Evolutionary conservation across 2,329 filamentous ascomycete genomes (phyloP), one percentile per base, ranked within the genome.

Genomic region (Talaromyces albobiverticillius): DNA sequence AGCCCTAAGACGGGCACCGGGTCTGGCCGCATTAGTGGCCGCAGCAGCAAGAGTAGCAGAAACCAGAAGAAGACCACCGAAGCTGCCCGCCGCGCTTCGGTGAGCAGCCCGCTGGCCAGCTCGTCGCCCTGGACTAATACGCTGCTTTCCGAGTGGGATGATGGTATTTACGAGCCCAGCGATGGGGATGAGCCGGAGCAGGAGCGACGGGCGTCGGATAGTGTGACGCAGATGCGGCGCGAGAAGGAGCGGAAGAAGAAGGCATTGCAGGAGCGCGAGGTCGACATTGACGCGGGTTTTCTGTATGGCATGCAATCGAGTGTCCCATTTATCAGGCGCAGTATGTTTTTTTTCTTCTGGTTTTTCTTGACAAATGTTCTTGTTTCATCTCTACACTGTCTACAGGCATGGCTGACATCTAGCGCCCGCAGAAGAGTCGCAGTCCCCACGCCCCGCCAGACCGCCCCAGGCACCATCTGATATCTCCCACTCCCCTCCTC

Each of bases 11-110:
- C 60, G 56, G 5, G 16, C 32, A n/a, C n/a, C n/a, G 61, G 64
- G 55, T 22, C 56, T 82, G 85, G 59, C 79, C 83, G 57, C 79
- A 80, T 71, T 25, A 79, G 86, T 61, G 89, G 20, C 34, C 80
- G 86, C 61, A 89, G 84, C 69, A 84, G 23, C 46, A 49, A 20
- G 25, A 38, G 84, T 69, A 84, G 23, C 46, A 49, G 16, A 25
- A 38, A 22, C 11, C 23, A 25, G 26, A 45, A 42, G 10, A 55
- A 55, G 36, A 32, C 34, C 32, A 18, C 46, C 29, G 46, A 29
- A 20, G 23, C 76, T 79, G 64, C 76, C 80, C 54, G 54, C n/a
- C 54, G 51, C 7, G 49, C 54, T 23, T 56, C 54, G n/a, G 34
- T 55, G 40, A 51, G 47, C 51, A 56, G 55, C 34, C 55, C 55